Evolutionary conservation across 2,329 filamentous ascomycete genomes (phyloP).

Genomic region (Rutstroemia sp.): DNA sequence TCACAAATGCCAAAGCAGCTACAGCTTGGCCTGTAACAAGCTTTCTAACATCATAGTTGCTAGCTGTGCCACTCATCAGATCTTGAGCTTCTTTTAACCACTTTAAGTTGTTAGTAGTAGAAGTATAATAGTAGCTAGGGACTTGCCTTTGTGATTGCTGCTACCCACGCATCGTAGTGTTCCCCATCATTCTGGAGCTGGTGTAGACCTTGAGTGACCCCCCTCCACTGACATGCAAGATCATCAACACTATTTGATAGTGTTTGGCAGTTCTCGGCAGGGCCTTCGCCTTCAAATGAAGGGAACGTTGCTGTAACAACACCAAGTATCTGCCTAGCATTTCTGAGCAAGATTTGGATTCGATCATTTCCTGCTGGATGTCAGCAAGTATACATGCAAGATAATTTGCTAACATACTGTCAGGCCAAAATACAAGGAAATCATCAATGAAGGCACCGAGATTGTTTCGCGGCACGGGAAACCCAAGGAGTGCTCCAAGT

Average conservation of each 20-base stretch:
- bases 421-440: slow-evolving; percentile 70
- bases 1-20: slow-evolving; percentile 30
- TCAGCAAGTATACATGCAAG: slow-evolving; percentile 7
- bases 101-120: slow-evolving; percentile 21
- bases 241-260: slow-evolving; percentile 37
- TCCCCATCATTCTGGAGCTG: slow-evolving; percentile 17
- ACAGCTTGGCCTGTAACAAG: slow-evolving; percentile 43
- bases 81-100: slow-evolving; percentile 49
- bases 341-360: slow-evolving; percentile 63
- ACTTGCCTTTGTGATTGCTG: slow-evolving; percentile 37
- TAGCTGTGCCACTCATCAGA: slow-evolving; percentile 81
- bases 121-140: neutral
- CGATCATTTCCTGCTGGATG: slow-evolving; percentile 40
- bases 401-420: slow-evolving; percentile 39
- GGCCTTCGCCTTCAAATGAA: slow-evolving; percentile 36
- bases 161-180: slow-evolving; percentile 35
- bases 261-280: slow-evolving; percentile 17
- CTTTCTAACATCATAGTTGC: slow-evolving; percentile 74
- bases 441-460: slow-evolving; percentile 77
- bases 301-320: slow-evolving; percentile 71
- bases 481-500: slow-evolving; percentile 74
- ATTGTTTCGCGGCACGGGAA: slow-evolving; percentile 85
- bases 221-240: slow-evolving; percentile 64
- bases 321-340: slow-evolving; percentile 71
- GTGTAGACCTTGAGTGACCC: slow-evolving; percentile 25